Percentiles rank a stretch among this genome's conserved stretches.
Conservation (phyloP, 176 grass and related monocot species). For the Oryza glumipatula region DNA sequence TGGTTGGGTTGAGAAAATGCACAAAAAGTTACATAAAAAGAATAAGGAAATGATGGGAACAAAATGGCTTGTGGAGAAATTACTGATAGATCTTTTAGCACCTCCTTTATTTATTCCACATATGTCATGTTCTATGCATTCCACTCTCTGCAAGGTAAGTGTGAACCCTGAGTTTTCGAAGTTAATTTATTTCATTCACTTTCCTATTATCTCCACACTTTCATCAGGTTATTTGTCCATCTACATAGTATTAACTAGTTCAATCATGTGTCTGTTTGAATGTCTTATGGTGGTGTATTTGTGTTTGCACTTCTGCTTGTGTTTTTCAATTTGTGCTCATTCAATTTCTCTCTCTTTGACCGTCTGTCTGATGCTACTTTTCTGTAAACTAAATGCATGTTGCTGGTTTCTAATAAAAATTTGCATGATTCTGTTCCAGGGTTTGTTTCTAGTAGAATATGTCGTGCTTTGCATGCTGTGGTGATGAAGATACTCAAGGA, state of each 20-base stretch:
- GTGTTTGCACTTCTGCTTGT: neutral
- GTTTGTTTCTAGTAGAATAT: constrained; percentile 42
- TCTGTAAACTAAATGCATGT: neutral
- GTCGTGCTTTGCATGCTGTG: constrained; percentile 68
- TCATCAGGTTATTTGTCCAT: neutral
- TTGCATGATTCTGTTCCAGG: constrained; percentile 31
- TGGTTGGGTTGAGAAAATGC: neutral
- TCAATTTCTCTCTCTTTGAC: neutral
- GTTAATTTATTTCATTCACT: neutral
- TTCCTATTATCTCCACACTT: constrained; percentile 4
- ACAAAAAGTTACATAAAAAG: neutral
- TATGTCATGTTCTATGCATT: neutral
- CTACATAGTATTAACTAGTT: neutral
- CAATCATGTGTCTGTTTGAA: neutral
- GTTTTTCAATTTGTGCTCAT: neutral
- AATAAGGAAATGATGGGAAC: neutral
- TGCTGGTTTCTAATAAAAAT: constrained; percentile 33
- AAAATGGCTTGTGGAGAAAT: neutral
- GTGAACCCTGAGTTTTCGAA: neutral
- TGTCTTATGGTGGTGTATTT: neutral
- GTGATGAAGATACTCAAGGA: constrained; percentile 57
- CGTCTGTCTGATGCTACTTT: neutral
- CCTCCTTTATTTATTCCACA: neutral
- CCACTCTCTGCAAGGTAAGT: neutral
- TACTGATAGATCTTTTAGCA: neutral